Base-by-base conservation (phyloP, 2,329 filamentous ascomycete species). In the Arthrobotrys sinensis region DNA sequence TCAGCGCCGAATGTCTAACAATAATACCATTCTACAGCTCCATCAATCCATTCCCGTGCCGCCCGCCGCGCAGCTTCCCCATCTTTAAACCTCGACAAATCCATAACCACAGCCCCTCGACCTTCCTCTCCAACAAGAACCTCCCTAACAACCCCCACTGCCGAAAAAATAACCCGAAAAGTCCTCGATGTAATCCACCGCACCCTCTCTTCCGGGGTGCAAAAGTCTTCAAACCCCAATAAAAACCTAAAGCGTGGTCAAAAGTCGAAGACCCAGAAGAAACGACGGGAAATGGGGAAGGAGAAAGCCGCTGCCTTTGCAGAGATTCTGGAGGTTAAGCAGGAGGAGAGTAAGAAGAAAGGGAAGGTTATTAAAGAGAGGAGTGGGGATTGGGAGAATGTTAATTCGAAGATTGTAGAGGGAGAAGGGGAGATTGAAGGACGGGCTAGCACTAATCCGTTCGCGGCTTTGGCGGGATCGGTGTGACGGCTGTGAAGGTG, bases 31-130 rank as follows among this genome's bases (percentile, higher is more conserved):
- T n/a, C 65, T 50, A 52, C 36, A 78, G 75, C 28, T 11, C 67
- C 52, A 53, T 78, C 75, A 21, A 14, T 78, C 19, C 91, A 91
- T 85, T 94, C 92, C 66, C 91, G 92, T 80, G 91, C 91, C 75
- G 91, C 91, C 46, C 89, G 92, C 82, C 90, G 92, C 80, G 92
- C 90, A 55, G 89, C 89, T 14, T 92, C 91, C 3, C 91, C 91
- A 28, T 87, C 90, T 82, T 90, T 93, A 84, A 85, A 92, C 84
- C 88, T 89, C 50, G 91, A 93, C 86, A 92, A 92, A 85, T 91
- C 90, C 5, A 86, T 92, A 21, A 91, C 91, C 83, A 85, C 89
- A 43, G 84, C 88, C 75, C 85, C 82, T 57, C 81, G 82, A 7
- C 81, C 82, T 11, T 81, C 82, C 66, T 82, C 83, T 4, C 80